Base-by-base conservation (phyloP, 306 rosid genomes). In the Mimosa bimucronata region DNA sequence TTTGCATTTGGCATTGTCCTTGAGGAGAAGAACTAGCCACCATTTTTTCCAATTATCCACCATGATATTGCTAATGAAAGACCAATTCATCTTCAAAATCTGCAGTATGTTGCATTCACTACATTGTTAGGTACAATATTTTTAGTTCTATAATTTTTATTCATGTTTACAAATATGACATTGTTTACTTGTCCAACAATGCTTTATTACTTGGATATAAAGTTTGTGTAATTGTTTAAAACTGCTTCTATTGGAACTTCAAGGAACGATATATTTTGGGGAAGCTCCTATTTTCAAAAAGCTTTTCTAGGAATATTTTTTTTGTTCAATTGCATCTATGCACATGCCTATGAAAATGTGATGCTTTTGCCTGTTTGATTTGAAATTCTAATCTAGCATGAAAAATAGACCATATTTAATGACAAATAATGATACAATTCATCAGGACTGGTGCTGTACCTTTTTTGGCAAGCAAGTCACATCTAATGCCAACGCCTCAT, bases 1-100 rank as follows among this genome's bases (percentile, higher is more conserved):
- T 86, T 81, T 85, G 85, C 96, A 95, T 97, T 98, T 91, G 99
- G 99, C 76, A 86, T 93, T 86, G 92, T 87, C 80, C n/a, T n/a
- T n/a, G n/a, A n/a, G n/a, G n/a, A n/a, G n/a, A n/a, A n/a, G n/a
- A n/a, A n/a, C n/a, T n/a, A n/a, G n/a, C n/a, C n/a, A n/a, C n/a
- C n/a, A n/a, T n/a, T n/a, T n/a, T n/a, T n/a, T n/a, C n/a, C n/a
- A n/a, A n/a, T n/a, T n/a, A n/a, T n/a, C n/a, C n/a, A n/a, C n/a
- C n/a, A n/a, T n/a, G n/a, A n/a, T n/a, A n/a, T n/a, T n/a, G n/a
- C n/a, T n/a, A n/a, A n/a, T n/a, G n/a, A n/a, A n/a, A n/a, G n/a
- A n/a, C n/a, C n/a, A n/a, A n/a, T n/a, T n/a, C n/a, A n/a, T n/a
- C n/a, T n/a, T n/a, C n/a, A n/a, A n/a, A n/a, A n/a, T n/a, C n/a